These are phyloP conservation scores for Acer negundo DNA, from an alignment of 345 rosid genomes.

Conservation along the genomic window DNA sequence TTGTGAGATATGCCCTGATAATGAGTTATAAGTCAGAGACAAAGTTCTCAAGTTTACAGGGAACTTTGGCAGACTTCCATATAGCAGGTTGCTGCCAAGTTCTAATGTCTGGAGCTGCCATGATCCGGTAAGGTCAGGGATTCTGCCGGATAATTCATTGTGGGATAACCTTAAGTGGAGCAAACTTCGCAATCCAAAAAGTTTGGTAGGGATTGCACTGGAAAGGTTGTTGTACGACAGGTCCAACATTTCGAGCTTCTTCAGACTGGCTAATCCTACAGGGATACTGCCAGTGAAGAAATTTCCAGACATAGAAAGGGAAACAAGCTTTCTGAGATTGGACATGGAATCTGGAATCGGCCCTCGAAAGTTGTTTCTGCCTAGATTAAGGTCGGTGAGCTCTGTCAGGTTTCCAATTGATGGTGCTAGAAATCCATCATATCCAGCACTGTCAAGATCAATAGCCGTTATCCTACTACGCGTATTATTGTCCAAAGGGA, in stretches of 20 bases:
- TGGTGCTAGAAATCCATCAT: slow-evolving; percentile 58
- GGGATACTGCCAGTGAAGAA: slow-evolving; percentile 56
- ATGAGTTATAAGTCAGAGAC: slow-evolving; percentile 35
- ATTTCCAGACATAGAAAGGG: slow-evolving; percentile 37
- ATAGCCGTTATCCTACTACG: slow-evolving; percentile 41
- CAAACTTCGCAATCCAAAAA: slow-evolving; percentile 45
- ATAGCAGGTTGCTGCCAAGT: slow-evolving; percentile 44
- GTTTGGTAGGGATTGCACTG: slow-evolving; percentile 39
- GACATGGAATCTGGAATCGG: slow-evolving; percentile 50
- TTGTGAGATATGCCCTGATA: slow-evolving; percentile 48
- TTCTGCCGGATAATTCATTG: slow-evolving; percentile 48
- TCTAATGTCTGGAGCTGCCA: slow-evolving; percentile 55
- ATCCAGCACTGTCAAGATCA: slow-evolving; percentile 52
- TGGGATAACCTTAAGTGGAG: slow-evolving; percentile 36
- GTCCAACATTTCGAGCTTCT: slow-evolving; percentile 39
- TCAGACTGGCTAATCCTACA: slow-evolving; percentile 28
- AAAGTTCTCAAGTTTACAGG: slow-evolving; percentile 48
- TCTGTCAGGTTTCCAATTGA: slow-evolving; percentile 51
- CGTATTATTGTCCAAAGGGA: slow-evolving; percentile 43
- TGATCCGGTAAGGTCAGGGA: slow-evolving; percentile 47
- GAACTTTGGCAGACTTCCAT: slow-evolving; percentile 47
- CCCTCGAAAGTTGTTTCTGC: slow-evolving; percentile 55
- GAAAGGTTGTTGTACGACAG: slow-evolving; percentile 50
- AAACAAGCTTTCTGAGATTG: slow-evolving; percentile 46
- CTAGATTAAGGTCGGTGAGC: slow-evolving; percentile 45